Evolutionary conservation across 1,139 yeast species (phyloP), one percentile per base, ranked within the genome.

Genomic region (Lodderomyces theae): DNA sequence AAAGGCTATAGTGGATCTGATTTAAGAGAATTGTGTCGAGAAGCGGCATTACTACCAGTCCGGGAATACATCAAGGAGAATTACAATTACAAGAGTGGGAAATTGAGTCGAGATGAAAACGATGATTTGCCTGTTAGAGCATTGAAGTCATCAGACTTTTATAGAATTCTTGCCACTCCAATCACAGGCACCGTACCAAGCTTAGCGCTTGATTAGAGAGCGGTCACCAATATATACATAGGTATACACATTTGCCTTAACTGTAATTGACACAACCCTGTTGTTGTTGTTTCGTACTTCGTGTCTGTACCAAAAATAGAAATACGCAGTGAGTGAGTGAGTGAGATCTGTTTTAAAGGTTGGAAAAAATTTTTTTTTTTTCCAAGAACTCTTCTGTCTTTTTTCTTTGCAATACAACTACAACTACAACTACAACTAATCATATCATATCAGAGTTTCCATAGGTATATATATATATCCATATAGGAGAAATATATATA

Each of bases 1-100:
- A 77, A 74, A 12, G 96, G 96, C 1, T 71, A 77, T 58, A 86
- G 95, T 52, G 98, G 98, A 1, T 86, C 96, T 5, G 98, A 92
- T 54, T 72, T 92, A 53, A 82, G 87, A 51, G 98, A 92, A 57
- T 68, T 88, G 41, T 88, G 96, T 58, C 77, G 98, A 45, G 95
- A 88, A 54, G 98, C 98, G 0, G 97, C 96, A 1, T 79, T 90
- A 66, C 76, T 75, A 48, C 89, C 97, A 0, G 90, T 92, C 58
- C 74, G 96, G 51, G 97, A 90, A 58, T 88, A 80, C 56, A 86
- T 90, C 38, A 72, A 79, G 48, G 58, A 57, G 35, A 69, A 71
- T 51, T 66, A 65, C 49, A 59, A 66, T 47, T 63, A 70, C 36
- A 64, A 66, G 46, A 65, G 69, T 41, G 80, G 80, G 9, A 72